These are phyloP conservation scores for Xylaria grammica DNA, from an alignment of 495 filamentous ascomycete species.

Conservation along the genomic window DNA sequence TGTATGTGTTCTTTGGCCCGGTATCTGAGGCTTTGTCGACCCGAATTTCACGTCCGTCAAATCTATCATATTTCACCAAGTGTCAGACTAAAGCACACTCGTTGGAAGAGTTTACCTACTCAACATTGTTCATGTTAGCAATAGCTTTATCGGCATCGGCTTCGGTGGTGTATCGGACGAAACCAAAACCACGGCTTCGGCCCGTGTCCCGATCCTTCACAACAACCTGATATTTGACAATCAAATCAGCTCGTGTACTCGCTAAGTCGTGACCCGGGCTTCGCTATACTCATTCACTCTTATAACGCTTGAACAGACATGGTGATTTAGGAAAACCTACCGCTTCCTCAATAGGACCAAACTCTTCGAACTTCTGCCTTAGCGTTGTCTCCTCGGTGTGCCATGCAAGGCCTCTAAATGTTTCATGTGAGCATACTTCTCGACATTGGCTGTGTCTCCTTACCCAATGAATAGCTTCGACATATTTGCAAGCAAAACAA, in stretches of 20 bases:
- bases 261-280: not conserved
- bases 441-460: conserved; percentile 29
- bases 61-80: conserved; percentile 58
- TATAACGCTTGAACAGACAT: not conserved
- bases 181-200: conserved; percentile 96
- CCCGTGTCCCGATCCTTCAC: conserved; percentile 97
- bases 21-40: conserved; percentile 95
- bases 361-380: conserved; percentile 85
- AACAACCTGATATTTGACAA: conserved; percentile 69
- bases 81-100: conserved; percentile 9
- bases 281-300: not conserved
- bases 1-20: conserved; percentile 59
- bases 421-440: conserved; percentile 7
- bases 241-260: conserved; percentile 28
- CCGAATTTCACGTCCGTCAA: conserved; percentile 93
- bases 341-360: conserved; percentile 88
- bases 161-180: conserved; percentile 85
- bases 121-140: conserved; percentile 85
- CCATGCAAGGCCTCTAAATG: conserved; percentile 88
- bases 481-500: conserved; percentile 57
- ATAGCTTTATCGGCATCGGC: conserved; percentile 86
- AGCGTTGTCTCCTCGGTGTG: conserved; percentile 89
- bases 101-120: conserved; percentile 62
- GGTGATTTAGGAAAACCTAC: conserved; percentile 59
- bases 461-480: conserved; percentile 93